Conservation (phyloP, 2,329 filamentous ascomycete genomes). For the Boeremia lycopersici region DNA sequence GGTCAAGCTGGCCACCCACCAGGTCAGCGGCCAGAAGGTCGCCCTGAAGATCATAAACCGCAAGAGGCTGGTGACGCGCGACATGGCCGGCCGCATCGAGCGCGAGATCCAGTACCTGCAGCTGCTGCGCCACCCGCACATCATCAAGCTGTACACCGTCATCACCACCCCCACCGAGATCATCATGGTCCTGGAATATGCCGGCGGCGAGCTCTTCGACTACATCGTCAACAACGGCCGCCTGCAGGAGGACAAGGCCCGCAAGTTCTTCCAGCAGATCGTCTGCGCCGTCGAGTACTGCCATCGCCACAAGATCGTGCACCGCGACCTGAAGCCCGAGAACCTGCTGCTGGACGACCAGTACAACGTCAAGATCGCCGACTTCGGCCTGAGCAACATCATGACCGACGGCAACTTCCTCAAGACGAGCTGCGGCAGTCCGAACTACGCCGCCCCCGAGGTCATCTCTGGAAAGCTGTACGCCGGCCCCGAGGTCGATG, state of each 20-base stretch:
- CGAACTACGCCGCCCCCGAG: conserved; percentile 97
- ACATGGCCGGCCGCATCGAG: conserved; percentile 98
- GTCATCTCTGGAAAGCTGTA: conserved; percentile 98
- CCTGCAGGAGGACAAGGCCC: conserved; percentile 89
- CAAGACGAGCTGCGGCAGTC: conserved; percentile 97
- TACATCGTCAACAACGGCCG: conserved; percentile 95
- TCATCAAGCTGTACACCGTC: conserved; percentile 98
- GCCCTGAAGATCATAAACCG: conserved; percentile 97
- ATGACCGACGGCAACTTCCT: conserved; percentile 99
- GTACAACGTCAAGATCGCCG: conserved; percentile 98
- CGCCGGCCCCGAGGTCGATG: conserved; percentile 95
- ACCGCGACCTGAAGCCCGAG: conserved; percentile 96
- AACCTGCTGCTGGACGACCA: conserved; percentile 94
- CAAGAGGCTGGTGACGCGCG: conserved; percentile 92
- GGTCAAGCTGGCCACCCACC: conserved; percentile 94
- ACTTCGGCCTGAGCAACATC: conserved; percentile 98
- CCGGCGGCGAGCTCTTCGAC: conserved; percentile 94
- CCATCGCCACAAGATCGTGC: conserved; percentile 97
- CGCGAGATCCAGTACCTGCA: conserved; percentile 98
- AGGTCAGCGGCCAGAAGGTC: conserved; percentile 91
- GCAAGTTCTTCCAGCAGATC: conserved; percentile 98
- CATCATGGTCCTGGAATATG: conserved; percentile 99
- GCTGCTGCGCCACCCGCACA: conserved; percentile 92
- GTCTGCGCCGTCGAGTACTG: conserved; percentile 99
- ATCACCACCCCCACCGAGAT: conserved; percentile 95